Conservation (phyloP, 352 stramenopile genomes). For the Globisporangium spiculum region DNA sequence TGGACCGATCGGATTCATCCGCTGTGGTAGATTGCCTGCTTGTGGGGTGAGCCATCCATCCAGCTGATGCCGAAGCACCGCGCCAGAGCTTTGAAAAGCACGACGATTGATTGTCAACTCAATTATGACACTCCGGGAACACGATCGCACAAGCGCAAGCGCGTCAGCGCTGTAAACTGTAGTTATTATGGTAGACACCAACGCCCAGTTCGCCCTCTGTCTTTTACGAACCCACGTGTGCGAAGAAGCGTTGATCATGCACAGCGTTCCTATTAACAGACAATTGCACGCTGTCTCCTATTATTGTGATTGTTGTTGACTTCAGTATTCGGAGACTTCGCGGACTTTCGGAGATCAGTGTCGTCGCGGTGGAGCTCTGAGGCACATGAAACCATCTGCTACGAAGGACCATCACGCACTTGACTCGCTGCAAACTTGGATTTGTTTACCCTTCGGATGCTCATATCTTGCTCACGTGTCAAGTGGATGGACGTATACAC, state of each 20-base stretch:
- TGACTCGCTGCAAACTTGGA: neutral
- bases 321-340: neutral
- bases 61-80: neutral
- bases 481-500: neutral
- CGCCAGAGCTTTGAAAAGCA: neutral
- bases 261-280: neutral
- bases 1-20: neutral
- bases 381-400: neutral
- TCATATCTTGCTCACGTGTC: neutral
- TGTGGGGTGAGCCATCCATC: neutral
- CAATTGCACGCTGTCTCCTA: neutral
- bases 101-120: neutral
- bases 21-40: neutral
- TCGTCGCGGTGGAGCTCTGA: neutral
- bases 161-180: neutral
- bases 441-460: neutral
- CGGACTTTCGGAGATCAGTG: neutral
- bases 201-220: neutral
- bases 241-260: neutral
- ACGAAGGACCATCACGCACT: neutral
- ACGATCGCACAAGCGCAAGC: neutral
- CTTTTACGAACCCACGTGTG: neutral
- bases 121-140: neutral
- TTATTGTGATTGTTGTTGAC: neutral
- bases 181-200: neutral